Evolutionary conservation across 1,139 yeast genomes (phyloP).

Genomic region (Saccharomyces hybrid): DNA sequence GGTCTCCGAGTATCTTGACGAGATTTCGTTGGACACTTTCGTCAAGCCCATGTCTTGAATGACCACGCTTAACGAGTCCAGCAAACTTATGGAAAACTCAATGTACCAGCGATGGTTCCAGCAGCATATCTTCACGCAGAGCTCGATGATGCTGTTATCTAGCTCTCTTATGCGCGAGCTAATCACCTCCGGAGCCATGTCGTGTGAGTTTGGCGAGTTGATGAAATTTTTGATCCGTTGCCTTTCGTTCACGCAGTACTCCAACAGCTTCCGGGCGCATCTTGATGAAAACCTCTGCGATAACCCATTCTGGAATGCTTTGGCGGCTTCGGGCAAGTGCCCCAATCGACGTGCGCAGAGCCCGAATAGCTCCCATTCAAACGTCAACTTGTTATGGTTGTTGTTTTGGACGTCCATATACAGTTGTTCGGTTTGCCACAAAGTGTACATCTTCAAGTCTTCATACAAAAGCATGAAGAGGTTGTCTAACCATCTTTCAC

Average conservation of each 20-base stretch:
- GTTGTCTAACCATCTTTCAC: slow-evolving; percentile 96
- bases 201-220: slow-evolving; percentile 13
- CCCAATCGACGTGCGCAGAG: slow-evolving; percentile 75
- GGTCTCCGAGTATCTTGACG: slow-evolving; percentile 53
- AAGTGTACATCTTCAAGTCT: slow-evolving; percentile 80
- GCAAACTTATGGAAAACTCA: slow-evolving; percentile 68
- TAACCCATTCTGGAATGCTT: slow-evolving; percentile 69
- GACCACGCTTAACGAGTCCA: slow-evolving; percentile 48
- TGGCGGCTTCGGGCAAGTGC: slow-evolving; percentile 75
- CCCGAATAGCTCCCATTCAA: slow-evolving; percentile 94
- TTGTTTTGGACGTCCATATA: slow-evolving; percentile 77
- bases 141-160: slow-evolving; percentile 57
- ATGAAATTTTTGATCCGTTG: slow-evolving; percentile 21
- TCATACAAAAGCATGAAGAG: slow-evolving; percentile 86
- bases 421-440: slow-evolving; percentile 90
- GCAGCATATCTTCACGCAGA: slow-evolving; percentile 67
- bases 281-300: slow-evolving; percentile 72
- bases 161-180: slow-evolving; percentile 41
- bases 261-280: slow-evolving; percentile 67
- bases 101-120: slow-evolving; percentile 98
- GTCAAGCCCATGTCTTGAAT: slow-evolving; percentile 72
- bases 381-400: slow-evolving; percentile 66
- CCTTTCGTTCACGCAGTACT: slow-evolving; percentile 44
- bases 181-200: slow-evolving; percentile 30
- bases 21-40: slow-evolving; percentile 64